phyloP scores from a whole-genome alignment of 1,284 basidiomycete species.

The Bjerkandera adusta region DNA sequence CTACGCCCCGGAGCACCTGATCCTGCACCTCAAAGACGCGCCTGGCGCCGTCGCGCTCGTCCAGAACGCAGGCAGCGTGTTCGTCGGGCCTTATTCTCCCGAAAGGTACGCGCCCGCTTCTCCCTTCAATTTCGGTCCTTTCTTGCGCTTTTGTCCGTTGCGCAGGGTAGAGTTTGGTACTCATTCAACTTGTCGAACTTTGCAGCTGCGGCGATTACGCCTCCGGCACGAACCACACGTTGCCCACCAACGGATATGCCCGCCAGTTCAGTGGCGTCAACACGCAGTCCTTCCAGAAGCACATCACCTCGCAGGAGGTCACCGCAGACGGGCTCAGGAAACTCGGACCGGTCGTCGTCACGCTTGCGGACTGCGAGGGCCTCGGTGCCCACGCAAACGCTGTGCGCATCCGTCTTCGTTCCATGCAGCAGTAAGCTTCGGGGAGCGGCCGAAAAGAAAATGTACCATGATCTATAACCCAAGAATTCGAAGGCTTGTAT shows the following conservation, averaged over 20 bases:
- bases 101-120: conserved; percentile 66
- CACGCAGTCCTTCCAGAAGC: conserved; percentile 97
- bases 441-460: too few relatives aligned
- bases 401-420: conserved; percentile 65
- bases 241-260: conserved; percentile 94
- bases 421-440: conserved; percentile 12
- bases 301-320: conserved; percentile 96
- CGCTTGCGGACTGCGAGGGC: conserved; percentile 93
- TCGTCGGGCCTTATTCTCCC: conserved; percentile 92
- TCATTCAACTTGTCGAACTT: not conserved
- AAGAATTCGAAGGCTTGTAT: too few relatives aligned
- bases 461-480: too few relatives aligned
- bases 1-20: conserved; percentile 97
- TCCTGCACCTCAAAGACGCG: conserved; percentile 82
- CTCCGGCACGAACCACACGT: conserved; percentile 97
- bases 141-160: not conserved
- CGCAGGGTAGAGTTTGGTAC: not conserved
- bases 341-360: conserved; percentile 89
- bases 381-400: conserved; percentile 93
- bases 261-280: conserved; percentile 98
- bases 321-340: conserved; percentile 74
- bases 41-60: conserved; percentile 63
- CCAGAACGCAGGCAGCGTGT: conserved; percentile 94
- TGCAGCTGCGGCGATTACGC: conserved; percentile 96
- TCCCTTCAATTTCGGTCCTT: too few relatives aligned